Conservation (phyloP, 768 basidiomycete genomes). For the Daedaleopsis nitida region DNA sequence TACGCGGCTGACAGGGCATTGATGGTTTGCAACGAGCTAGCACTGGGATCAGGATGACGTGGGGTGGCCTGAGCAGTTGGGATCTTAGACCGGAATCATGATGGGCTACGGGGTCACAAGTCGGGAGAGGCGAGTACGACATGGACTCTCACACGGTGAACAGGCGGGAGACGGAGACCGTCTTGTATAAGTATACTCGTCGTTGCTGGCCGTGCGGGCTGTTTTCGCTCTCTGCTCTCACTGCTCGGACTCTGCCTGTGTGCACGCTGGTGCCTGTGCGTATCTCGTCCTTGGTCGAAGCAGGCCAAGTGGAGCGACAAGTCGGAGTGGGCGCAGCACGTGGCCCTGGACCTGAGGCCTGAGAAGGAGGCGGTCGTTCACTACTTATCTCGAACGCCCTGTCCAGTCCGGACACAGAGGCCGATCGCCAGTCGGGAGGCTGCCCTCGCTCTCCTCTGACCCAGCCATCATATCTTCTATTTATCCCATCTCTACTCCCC, state of each 20-base stretch:
- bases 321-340: not conserved
- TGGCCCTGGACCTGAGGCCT: not conserved
- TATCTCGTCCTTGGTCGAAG: not conserved
- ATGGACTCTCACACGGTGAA: constrained; percentile 1
- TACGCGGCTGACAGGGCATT: too few relatives aligned
- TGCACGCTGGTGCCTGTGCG: not conserved
- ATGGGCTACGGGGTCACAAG: not conserved
- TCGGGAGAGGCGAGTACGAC: not conserved
- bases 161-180: not conserved
- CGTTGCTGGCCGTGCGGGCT: not conserved
- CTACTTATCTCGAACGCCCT: constrained; percentile 2
- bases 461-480: constrained; percentile 15
- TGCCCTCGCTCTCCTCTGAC: constrained; percentile 24
- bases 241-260: not conserved
- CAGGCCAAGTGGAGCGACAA: not conserved
- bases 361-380: not conserved
- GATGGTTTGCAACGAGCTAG: not conserved
- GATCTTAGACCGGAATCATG: not conserved
- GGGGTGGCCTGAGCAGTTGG: not conserved
- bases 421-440: constrained; percentile 27
- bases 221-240: not conserved
- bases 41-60: not conserved
- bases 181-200: not conserved
- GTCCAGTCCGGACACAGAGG: not conserved
- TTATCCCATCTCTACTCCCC: constrained; percentile 27